Percentiles rank a stretch among this genome's conserved stretches.
Conservation (phyloP, 1,284 basidiomycete genomes). For the Sanghuangporus sanghuang region DNA sequence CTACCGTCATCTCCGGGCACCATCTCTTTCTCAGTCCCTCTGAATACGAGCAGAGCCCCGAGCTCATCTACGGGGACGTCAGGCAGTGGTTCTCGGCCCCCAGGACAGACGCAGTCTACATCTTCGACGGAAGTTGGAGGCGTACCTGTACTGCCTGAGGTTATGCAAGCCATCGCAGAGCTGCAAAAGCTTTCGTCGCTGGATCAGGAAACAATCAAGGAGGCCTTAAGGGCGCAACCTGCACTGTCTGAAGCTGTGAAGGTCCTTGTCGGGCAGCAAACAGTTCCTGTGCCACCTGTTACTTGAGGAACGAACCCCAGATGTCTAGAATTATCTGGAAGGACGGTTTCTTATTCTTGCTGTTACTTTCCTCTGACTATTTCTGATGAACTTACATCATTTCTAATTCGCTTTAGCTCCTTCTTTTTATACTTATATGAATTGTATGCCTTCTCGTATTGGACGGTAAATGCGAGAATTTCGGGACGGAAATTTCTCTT, state of each 20-base stretch:
- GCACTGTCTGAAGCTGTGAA: slow-evolving; percentile 6
- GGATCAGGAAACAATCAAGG: slow-evolving; percentile 3
- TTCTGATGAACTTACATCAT: background rate
- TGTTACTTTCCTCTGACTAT: background rate
- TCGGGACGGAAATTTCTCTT: background rate
- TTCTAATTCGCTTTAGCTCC: background rate
- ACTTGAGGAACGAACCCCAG: background rate
- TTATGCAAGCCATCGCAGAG: slow-evolving; percentile 2
- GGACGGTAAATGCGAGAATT: background rate
- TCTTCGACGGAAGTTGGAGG: background rate
- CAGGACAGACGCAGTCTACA: background rate
- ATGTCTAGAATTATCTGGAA: background rate
- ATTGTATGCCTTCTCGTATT: background rate
- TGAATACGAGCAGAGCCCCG: background rate
- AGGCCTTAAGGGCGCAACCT: slow-evolving; percentile 5
- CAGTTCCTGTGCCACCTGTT: background rate
- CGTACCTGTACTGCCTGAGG: background rate
- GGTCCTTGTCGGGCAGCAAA: background rate
- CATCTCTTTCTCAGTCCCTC: background rate
- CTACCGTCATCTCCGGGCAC: background rate
- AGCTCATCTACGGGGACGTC: background rate
- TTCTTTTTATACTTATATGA: too few relatives aligned
- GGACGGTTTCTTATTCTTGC: background rate
- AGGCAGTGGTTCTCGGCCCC: background rate
- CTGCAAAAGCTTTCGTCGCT: slow-evolving; percentile 5